These are phyloP conservation scores for Creolimax fragrantissima DNA, from an alignment of 78 protist species.

Conservation along the genomic window DNA sequence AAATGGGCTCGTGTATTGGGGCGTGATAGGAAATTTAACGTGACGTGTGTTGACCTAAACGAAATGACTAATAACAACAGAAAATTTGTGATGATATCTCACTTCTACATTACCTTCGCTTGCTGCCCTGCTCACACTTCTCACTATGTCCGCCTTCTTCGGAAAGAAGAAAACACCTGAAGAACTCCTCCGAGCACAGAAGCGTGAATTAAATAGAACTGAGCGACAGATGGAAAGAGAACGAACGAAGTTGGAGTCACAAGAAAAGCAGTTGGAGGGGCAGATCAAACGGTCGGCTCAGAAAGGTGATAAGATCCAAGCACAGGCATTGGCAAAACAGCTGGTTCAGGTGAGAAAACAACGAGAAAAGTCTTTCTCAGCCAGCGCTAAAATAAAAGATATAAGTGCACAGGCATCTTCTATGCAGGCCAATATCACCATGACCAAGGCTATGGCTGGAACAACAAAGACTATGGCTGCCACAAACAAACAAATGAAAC, in stretches of 20 bases:
- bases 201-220: background rate
- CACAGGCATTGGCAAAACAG: background rate
- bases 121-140: too few relatives aligned
- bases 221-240: background rate
- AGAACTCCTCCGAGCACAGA: slow-evolving; percentile 1
- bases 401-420: background rate
- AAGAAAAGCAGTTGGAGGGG: slow-evolving; percentile 4
- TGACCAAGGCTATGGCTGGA: slow-evolving; percentile 88
- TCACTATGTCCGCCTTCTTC: background rate
- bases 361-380: background rate
- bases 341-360: slow-evolving; percentile 13
- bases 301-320: slow-evolving; percentile 9
- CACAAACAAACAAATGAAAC: slow-evolving; percentile 77
- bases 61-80: too few relatives aligned
- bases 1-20: too few relatives aligned
- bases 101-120: too few relatives aligned
- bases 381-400: background rate
- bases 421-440: background rate
- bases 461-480: slow-evolving; percentile 69
- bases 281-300: background rate
- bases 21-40: too few relatives aligned
- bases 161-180: background rate
- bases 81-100: too few relatives aligned
- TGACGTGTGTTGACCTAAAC: too few relatives aligned
- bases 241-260: background rate